These are phyloP conservation scores for Aspergillus sparsus DNA, from an alignment of 495 filamentous ascomycete species.

Conservation along the genomic window DNA sequence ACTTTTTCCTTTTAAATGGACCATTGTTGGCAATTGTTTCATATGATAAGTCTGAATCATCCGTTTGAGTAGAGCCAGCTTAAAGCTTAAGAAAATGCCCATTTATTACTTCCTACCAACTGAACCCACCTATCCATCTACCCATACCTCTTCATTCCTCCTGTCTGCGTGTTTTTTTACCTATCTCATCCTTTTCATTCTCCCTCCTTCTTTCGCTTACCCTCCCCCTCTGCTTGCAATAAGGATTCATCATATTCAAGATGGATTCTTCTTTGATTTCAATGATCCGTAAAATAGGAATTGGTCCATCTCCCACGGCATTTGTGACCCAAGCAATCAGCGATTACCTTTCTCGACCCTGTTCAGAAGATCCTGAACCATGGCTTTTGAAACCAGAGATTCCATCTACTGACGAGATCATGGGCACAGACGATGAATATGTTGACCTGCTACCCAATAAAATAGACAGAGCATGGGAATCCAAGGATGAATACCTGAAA, in stretches of 20 bases:
- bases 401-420: constrained; percentile 48
- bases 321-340: constrained; percentile 34
- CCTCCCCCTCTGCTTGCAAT: not conserved
- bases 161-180: too few species aligned
- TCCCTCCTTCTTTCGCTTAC: not conserved
- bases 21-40: not conserved
- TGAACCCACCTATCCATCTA: too few species aligned
- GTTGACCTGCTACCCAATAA: constrained; percentile 40
- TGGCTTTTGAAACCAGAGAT: constrained; percentile 50
- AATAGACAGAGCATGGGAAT: constrained; percentile 46
- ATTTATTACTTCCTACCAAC: too few species aligned
- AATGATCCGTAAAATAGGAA: not conserved
- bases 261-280: constrained; percentile 5
- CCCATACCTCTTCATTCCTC: too few species aligned
- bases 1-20: not conserved
- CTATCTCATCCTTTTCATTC: not conserved
- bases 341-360: constrained; percentile 33
- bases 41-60: too few species aligned
- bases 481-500: constrained; percentile 56
- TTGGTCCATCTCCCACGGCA: not conserved
- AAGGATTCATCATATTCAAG: not conserved
- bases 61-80: too few species aligned
- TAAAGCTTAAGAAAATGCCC: too few species aligned
- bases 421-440: constrained; percentile 31
- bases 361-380: constrained; percentile 22